These are phyloP conservation scores for Prunus mira DNA, from an alignment of 306 rosid species.

Conservation along the genomic window DNA sequence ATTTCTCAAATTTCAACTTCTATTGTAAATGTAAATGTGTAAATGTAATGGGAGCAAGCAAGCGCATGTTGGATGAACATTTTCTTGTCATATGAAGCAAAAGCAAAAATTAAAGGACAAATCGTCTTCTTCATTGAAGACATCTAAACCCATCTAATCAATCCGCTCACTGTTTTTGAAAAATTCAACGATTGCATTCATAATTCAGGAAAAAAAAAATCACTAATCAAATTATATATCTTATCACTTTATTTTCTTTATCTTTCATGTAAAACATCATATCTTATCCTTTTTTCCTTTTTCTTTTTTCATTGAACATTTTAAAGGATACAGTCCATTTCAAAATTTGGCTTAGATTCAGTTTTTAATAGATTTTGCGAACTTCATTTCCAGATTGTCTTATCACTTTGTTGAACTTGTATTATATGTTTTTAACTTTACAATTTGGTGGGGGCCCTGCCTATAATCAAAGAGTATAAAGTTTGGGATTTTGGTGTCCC, in stretches of 20 bases:
- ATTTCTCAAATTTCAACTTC: not conserved
- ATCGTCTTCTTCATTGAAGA: conserved; percentile 25
- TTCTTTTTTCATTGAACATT: not conserved
- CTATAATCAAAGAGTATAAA: conserved; percentile 15
- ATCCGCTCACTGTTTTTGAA: not conserved
- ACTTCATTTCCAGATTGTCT: not conserved
- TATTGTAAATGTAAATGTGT: not conserved
- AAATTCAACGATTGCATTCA: no score
- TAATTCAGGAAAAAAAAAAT: no score
- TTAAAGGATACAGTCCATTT: not conserved
- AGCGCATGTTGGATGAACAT: not conserved
- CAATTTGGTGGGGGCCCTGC: conserved; percentile 33
- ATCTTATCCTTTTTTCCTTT: conserved; percentile 18
- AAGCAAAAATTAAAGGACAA: not conserved
- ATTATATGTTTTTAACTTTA: not conserved
- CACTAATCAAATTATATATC: no score
- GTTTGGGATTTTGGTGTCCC: conserved; percentile 26
- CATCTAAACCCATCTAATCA: conserved; percentile 24
- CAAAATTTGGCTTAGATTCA: not conserved
- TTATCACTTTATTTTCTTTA: not conserved
- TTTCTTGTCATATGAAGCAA: not conserved
- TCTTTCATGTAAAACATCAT: not conserved
- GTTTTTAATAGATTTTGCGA: not conserved
- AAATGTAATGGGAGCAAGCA: not conserved
- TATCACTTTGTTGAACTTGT: not conserved